phyloP scores from a whole-genome alignment of 2,329 filamentous ascomycete genomes.

The Blastomyces silverae region DNA sequence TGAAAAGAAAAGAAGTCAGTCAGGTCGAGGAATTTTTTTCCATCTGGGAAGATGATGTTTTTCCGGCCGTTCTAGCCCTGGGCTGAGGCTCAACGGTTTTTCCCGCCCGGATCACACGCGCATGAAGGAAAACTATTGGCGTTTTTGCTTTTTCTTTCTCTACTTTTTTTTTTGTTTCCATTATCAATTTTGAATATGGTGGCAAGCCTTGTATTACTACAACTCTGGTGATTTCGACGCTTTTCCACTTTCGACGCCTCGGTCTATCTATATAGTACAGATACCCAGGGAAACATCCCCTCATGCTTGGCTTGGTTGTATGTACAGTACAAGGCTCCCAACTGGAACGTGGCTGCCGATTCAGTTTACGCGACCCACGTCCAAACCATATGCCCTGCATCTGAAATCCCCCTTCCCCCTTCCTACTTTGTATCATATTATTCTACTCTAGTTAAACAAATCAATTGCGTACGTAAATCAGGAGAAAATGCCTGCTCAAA shows the following conservation, averaged over 20 bases:
- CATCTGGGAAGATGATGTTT: background rate
- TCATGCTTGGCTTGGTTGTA: too few species aligned
- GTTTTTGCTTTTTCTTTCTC: too few species aligned
- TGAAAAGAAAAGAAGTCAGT: background rate
- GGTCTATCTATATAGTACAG: background rate
- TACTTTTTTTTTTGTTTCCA: background rate
- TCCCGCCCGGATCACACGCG: background rate
- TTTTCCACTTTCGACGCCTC: background rate
- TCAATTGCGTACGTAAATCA: background rate
- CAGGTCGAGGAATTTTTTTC: too few species aligned
- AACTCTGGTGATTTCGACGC: too few species aligned
- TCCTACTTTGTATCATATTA: background rate
- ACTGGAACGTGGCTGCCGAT: too few species aligned
- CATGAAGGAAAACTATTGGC: background rate
- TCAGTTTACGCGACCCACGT: too few species aligned
- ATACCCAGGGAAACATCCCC: too few species aligned
- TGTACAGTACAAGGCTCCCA: too few species aligned
- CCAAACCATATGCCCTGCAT: too few species aligned
- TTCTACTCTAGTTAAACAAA: background rate
- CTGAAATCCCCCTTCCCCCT: background rate
- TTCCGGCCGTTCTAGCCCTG: background rate
- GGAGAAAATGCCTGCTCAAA: background rate
- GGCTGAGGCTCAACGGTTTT: background rate
- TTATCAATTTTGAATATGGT: too few species aligned
- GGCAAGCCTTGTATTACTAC: background rate